Evolutionary conservation across 2,329 filamentous ascomycete species (phyloP).

Genomic region (Atkinsonella texensis): DNA sequence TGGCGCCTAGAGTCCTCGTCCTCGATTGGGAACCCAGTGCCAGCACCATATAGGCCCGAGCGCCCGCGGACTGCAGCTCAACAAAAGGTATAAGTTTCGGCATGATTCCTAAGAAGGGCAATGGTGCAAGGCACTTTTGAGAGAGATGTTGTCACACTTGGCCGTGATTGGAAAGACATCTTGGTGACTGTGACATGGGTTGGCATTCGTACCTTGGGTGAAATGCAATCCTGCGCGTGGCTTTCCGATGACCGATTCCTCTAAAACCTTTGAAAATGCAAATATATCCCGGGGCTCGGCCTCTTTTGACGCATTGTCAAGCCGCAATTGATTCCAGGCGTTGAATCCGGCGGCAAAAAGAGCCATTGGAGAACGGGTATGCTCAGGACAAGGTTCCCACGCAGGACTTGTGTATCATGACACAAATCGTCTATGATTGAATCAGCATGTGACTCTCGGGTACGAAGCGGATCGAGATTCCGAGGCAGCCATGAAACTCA

Average conservation of each 20-base stretch:
- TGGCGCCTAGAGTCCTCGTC: not conserved
- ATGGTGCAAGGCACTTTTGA: not conserved
- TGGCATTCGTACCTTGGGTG: conserved; percentile 31
- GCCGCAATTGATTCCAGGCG: conserved; percentile 42
- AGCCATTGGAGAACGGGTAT: conserved; percentile 23
- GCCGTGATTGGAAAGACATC: too few species aligned
- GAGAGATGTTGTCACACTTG: not conserved
- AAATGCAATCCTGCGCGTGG: conserved; percentile 28
- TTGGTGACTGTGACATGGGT: not conserved
- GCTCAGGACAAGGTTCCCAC: not conserved
- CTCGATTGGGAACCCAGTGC: not conserved
- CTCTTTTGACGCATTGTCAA: conserved; percentile 13
- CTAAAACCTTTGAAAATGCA: conserved; percentile 31
- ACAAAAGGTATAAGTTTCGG: not conserved
- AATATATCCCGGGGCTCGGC: conserved; percentile 33
- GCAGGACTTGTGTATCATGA: not conserved
- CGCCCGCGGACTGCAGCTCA: conserved; percentile 2
- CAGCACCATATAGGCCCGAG: not conserved
- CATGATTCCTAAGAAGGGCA: not conserved
- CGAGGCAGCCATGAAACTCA: not conserved
- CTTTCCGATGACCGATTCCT: conserved; percentile 21
- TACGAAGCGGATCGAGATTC: not conserved
- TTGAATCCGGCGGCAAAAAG: conserved; percentile 47
- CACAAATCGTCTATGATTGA: not conserved
- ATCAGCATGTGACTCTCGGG: not conserved